Percentiles rank a stretch among this genome's conserved stretches.
These are phyloP conservation scores for Sporothrix globosa DNA, from an alignment of 2,329 filamentous ascomycete genomes.

Conservation along the genomic window DNA sequence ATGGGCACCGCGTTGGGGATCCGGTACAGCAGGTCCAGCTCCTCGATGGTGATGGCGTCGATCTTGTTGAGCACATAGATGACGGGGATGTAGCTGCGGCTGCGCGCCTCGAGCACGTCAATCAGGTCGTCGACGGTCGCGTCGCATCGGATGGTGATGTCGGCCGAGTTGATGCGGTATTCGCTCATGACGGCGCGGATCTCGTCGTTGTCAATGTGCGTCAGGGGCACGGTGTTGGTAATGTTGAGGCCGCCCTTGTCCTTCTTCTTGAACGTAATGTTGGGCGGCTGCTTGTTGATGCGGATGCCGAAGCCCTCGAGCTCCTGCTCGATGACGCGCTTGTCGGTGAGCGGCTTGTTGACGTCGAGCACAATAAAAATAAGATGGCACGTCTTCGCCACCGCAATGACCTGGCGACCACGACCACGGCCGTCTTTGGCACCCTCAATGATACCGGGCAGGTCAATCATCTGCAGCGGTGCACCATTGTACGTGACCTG, in stretches of 20 bases:
- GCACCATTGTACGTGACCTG: conserved; percentile 97
- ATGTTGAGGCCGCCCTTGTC: conserved; percentile 97
- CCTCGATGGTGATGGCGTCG: conserved; percentile 95
- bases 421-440: conserved; percentile 97
- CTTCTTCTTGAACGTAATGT: conserved; percentile 99
- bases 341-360: conserved; percentile 97
- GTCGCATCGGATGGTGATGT: conserved; percentile 97
- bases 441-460: conserved; percentile 98
- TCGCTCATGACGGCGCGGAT: conserved; percentile 98
- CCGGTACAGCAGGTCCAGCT: conserved; percentile 91
- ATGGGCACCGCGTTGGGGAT: conserved; percentile 98
- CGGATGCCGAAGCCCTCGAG: conserved; percentile 96
- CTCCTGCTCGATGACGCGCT: conserved; percentile 91
- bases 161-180: conserved; percentile 93
- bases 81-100: conserved; percentile 95
- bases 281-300: conserved; percentile 95
- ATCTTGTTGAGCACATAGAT: conserved; percentile 99
- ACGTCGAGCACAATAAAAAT: conserved; percentile 99
- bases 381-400: conserved; percentile 96
- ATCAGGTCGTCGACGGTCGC: conserved; percentile 97
- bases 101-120: conserved; percentile 91
- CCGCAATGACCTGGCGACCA: conserved; percentile 97
- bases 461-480: conserved; percentile 96
- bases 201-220: conserved; percentile 92
- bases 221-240: conserved; percentile 88